Evolutionary conservation across 495 filamentous ascomycete species (phyloP).

Genomic region (Cercophora sp.): DNA sequence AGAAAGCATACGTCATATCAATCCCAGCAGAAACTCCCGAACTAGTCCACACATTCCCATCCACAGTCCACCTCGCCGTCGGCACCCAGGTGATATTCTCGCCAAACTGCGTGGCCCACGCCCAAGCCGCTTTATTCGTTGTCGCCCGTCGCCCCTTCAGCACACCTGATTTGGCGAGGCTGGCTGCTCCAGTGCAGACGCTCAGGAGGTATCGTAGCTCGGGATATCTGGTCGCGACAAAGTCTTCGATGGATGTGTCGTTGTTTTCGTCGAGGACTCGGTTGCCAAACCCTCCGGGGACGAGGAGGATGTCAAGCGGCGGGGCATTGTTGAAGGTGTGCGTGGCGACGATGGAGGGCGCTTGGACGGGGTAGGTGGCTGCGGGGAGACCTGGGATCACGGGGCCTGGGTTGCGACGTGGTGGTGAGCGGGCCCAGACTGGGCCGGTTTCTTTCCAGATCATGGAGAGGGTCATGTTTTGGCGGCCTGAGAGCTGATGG

Average conservation of each 20-base stretch:
- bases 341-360: conserved; percentile 63
- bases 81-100: conserved; percentile 55
- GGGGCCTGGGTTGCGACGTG: too few relatives aligned
- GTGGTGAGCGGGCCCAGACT: too few relatives aligned
- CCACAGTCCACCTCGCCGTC: conserved; percentile 59
- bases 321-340: conserved; percentile 52
- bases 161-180: conserved; percentile 52
- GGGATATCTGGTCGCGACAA: conserved; percentile 41
- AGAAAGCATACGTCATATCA: background rate
- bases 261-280: conserved; percentile 26
- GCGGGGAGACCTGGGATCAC: too few relatives aligned
- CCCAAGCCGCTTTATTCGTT: conserved; percentile 47
- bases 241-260: conserved; percentile 39
- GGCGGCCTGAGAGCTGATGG: too few relatives aligned
- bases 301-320: conserved; percentile 58
- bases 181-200: conserved; percentile 56
- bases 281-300: conserved; percentile 61
- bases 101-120: conserved; percentile 36
- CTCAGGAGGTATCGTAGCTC: conserved; percentile 54
- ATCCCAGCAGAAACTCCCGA: background rate
- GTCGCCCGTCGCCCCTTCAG: conserved; percentile 59
- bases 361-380: too few relatives aligned
- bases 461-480: too few relatives aligned
- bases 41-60: conserved; percentile 60
- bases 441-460: too few relatives aligned